Evolutionary conservation across 225 moss, liverwort and hornwort species (phyloP).

Genomic region (Anthoceros angustus): DNA sequence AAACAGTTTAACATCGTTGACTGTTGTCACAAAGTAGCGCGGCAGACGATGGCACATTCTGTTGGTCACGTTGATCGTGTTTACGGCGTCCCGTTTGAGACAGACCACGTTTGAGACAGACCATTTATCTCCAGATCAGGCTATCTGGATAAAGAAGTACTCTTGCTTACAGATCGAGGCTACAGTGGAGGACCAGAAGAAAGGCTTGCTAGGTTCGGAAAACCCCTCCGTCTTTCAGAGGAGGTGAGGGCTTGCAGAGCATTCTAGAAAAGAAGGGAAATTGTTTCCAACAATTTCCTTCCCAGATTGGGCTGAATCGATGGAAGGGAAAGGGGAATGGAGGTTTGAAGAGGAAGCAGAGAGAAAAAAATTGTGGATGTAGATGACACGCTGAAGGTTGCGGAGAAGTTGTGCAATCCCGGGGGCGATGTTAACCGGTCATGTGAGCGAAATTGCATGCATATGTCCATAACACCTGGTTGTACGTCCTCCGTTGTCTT

Average conservation of each 20-base stretch:
- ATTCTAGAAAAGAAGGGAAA: not conserved
- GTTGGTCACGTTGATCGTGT: too few relatives aligned
- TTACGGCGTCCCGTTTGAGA: too few relatives aligned
- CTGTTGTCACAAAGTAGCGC: too few relatives aligned
- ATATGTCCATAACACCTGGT: too few relatives aligned
- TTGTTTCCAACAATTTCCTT: not conserved
- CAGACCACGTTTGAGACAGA: too few relatives aligned
- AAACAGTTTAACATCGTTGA: too few relatives aligned
- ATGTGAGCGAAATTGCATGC: too few relatives aligned
- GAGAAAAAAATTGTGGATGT: not conserved
- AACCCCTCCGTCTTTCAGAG: slow-evolving; percentile 7
- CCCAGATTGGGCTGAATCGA: not conserved
- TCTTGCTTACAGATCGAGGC: slow-evolving; percentile 76
- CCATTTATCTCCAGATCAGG: too few relatives aligned
- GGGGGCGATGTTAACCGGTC: not conserved
- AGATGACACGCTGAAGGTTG: not conserved
- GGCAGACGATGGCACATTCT: too few relatives aligned
- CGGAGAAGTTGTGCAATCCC: not conserved
- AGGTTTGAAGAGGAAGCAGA: not conserved
- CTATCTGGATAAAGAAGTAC: too few relatives aligned
- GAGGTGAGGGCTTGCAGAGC: not conserved
- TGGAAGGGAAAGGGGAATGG: not conserved
- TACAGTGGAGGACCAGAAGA: slow-evolving; percentile 49
- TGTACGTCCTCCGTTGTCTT: too few relatives aligned
- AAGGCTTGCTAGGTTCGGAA: slow-evolving; percentile 26